A percentile compares a stretch with the other conserved stretches of the same genome.
These are phyloP conservation scores for Dissophora globulifera DNA, from an alignment of 192 early-diverging fungal species.

Conservation along the genomic window DNA sequence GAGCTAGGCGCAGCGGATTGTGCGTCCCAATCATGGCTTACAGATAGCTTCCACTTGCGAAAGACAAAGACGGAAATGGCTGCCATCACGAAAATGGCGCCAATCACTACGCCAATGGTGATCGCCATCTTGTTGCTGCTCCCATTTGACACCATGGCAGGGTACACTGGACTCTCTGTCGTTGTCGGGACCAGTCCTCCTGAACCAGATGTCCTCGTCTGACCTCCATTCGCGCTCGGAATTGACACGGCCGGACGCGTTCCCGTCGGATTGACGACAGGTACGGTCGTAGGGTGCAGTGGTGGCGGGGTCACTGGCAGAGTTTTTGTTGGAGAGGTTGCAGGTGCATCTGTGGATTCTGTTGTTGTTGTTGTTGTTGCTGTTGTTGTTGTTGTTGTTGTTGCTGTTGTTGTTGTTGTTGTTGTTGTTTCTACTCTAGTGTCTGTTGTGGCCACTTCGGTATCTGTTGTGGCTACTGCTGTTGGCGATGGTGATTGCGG, in stretches of 20 bases:
- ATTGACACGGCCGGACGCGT: too few relatives aligned
- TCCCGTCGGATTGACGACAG: too few relatives aligned
- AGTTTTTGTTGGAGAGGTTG: background rate
- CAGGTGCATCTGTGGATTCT: background rate
- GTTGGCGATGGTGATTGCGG: background rate
- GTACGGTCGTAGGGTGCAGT: background rate
- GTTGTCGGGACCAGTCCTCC: background rate
- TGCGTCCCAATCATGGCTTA: constrained; percentile 7
- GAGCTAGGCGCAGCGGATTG: background rate
- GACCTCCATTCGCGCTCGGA: too few relatives aligned
- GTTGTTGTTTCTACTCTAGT: background rate
- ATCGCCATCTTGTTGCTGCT: constrained; percentile 33
- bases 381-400: constrained; percentile 3
- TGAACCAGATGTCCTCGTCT: too few relatives aligned
- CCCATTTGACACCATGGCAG: background rate
- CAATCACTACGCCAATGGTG: constrained; percentile 41
- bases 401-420: background rate
- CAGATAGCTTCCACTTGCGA: constrained; percentile 50
- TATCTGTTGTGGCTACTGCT: background rate
- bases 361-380: background rate
- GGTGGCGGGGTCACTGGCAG: background rate
- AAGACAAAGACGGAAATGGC: constrained; percentile 52
- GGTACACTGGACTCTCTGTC: background rate
- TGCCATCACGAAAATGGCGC: constrained; percentile 20
- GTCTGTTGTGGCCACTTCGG: background rate